Base-by-base conservation (phyloP, 177 flowering plant genomes). In the Vitis hybrid region DNA sequence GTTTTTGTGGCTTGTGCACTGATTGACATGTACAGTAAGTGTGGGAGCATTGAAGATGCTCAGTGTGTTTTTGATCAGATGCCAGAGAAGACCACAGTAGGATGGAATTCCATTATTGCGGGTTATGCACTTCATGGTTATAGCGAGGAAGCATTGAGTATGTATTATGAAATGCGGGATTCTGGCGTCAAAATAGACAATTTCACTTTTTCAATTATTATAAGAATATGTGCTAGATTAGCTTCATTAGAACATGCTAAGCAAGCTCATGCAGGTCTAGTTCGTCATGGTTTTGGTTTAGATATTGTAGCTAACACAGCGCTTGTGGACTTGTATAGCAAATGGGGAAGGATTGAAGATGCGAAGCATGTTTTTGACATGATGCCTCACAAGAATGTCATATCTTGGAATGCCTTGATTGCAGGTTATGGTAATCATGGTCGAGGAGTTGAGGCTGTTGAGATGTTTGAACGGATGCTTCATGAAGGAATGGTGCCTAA, bases 401-500 rank as follows among this genome's bases (percentile, higher is more conserved):
- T 84, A 20, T 88, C 96, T 20, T 94, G 94, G 97, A 93, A 90
- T 86, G 94, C 96, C 53, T 72, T 93, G 66, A 92, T 93, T 74
- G 83, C 86, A 51, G 94, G 92, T 75, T 94, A 90, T 77, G 90
- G 86, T 20, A 80, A 85, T 70, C 93, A 92, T 70, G 97, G 96
- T 49, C 80, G 76, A 19, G 98, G 93, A 66, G 49, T 29, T 6
- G 88, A 91, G 78, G 96, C 96, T 9, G 81, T 92, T 53, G 77
- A 80, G 55, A 51, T 86, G 79, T 93, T 90, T 73, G 82, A 87
- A 69, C 55, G 62, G 72, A 89, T 93, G 94, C 71, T 86, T 77
- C 53, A 15, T 60, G 83, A 83, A 62, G 77, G 89, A 77, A 76
- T 90, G 86, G 56, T 16, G 39, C 98, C 97, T 5, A 84, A 89